Conservation (phyloP, 148 eudicot genomes). For the Silene latifolia region DNA sequence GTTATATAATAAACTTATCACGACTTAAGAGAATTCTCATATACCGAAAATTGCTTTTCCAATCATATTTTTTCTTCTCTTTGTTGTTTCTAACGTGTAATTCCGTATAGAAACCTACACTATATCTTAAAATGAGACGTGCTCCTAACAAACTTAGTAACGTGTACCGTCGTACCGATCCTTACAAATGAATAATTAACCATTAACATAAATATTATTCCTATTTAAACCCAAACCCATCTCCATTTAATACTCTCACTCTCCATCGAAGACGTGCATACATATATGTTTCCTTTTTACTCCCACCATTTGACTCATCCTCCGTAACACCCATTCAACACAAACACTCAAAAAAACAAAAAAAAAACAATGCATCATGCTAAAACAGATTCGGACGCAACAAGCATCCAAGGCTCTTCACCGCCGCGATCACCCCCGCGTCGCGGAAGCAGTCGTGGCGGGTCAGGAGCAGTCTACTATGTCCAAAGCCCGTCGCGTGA, state of each 20-base stretch:
- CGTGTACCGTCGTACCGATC: too few species aligned
- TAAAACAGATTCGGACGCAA: constrained; percentile 79
- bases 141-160: too few species aligned
- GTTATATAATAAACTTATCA: too few species aligned
- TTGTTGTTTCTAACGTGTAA: too few species aligned
- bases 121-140: too few species aligned
- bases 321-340: neutral
- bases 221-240: neutral
- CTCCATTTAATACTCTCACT: neutral
- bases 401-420: constrained; percentile 67
- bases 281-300: neutral
- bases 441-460: constrained; percentile 17
- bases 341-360: neutral
- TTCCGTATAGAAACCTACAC: too few species aligned
- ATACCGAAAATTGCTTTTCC: too few species aligned
- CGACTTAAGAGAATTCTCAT: too few species aligned
- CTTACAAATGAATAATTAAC: too few species aligned
- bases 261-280: constrained; percentile 11
- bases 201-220: too few species aligned
- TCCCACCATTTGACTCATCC: neutral
- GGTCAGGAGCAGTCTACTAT: constrained; percentile 58
- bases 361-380: constrained; percentile 47
- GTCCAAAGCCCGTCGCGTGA: constrained; percentile 91
- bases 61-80: too few species aligned
- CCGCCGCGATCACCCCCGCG: constrained; percentile 55